Conservation (phyloP, 2,329 filamentous ascomycete genomes). For the Apiospora rasikravindrae region DNA sequence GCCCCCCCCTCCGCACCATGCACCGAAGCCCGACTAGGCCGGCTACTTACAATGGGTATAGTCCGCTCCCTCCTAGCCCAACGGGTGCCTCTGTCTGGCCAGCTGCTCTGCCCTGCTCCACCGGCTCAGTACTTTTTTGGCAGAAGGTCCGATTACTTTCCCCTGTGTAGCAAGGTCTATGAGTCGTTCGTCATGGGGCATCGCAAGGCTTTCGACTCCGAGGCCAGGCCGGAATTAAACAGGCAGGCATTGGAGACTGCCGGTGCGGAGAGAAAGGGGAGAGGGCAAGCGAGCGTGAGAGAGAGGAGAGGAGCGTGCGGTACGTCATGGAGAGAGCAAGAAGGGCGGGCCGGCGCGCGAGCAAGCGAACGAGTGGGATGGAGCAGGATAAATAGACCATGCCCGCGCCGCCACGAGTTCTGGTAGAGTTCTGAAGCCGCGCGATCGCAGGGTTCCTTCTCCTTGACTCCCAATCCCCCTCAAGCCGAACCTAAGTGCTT, state of each 20-base stretch:
- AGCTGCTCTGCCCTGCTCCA: neutral
- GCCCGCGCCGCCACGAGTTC: neutral
- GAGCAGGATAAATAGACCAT: neutral
- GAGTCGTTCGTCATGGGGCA: neutral
- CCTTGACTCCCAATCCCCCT: neutral
- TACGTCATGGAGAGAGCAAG: neutral
- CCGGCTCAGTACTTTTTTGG: neutral
- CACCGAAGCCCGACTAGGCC: constrained; percentile 3
- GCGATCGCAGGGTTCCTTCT: constrained; percentile 1
- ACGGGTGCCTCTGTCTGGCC: neutral
- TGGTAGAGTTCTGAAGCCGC: neutral
- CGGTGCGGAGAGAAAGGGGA: neutral
- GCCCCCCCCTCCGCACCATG: constrained; percentile 9
- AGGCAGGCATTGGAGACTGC: neutral
- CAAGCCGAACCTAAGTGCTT: neutral
- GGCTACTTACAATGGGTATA: neutral
- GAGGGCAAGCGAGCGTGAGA: neutral
- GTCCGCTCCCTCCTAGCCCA: neutral
- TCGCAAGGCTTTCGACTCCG: constrained; percentile 3
- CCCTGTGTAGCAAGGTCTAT: neutral
- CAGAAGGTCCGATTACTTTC: constrained; percentile 7
- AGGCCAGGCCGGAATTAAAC: constrained; percentile 12
- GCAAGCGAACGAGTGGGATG: neutral
- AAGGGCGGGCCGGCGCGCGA: neutral
- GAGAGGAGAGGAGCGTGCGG: neutral